Percentiles rank a stretch among this genome's conserved stretches.
phyloP scores from a whole-genome alignment of 163 green algal species.

The Chloromonas sp. region DNA sequence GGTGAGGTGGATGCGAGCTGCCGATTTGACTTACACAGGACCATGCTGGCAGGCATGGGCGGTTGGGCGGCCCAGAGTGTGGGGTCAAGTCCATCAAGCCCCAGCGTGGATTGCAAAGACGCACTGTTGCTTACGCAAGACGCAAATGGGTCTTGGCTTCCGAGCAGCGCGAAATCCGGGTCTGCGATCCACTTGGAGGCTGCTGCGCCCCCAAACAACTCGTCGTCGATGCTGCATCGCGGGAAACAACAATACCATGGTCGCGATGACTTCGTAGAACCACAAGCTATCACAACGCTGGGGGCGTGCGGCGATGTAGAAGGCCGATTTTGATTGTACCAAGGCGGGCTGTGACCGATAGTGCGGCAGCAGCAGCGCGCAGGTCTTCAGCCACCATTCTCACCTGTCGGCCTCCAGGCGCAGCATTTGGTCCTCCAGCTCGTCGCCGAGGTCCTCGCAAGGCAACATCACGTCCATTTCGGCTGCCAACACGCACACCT shows the following conservation, averaged over 20 bases:
- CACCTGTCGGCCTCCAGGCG: not conserved
- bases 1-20: not conserved
- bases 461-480: too few relatives aligned
- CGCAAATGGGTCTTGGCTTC: too few relatives aligned
- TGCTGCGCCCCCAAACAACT: not conserved
- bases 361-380: not conserved
- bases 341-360: too few relatives aligned
- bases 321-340: too few relatives aligned
- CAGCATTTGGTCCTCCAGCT: not conserved
- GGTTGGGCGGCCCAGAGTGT: not conserved
- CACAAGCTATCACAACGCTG: not conserved
- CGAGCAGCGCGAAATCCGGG: too few relatives aligned
- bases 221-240: not conserved
- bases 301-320: not conserved
- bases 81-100: not conserved
- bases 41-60: not conserved
- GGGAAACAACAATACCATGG: not conserved
- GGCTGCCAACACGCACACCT: too few relatives aligned
- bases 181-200: not conserved
- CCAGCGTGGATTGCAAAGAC: too few relatives aligned
- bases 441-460: not conserved
- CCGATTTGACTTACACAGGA: not conserved
- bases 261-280: not conserved
- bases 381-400: not conserved
- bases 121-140: too few relatives aligned